Conservation (phyloP, 306 rosid genomes). For the Vicia sativa region DNA sequence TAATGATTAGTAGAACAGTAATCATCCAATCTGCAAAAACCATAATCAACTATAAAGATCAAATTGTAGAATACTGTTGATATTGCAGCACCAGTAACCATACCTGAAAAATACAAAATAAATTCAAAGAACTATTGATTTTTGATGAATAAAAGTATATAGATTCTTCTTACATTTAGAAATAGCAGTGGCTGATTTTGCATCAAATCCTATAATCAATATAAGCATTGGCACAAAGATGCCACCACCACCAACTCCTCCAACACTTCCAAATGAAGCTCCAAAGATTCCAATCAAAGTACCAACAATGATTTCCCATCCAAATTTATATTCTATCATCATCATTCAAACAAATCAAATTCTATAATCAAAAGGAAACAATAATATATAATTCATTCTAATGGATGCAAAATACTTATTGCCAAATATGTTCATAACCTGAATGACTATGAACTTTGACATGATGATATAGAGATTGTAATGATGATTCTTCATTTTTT, state of each 20-base stretch:
- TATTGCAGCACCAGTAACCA: conserved; percentile 89
- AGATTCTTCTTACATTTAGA: conserved; percentile 78
- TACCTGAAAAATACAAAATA: conserved; percentile 49
- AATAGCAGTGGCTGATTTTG: conserved; percentile 82
- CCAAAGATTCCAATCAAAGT: conserved; percentile 70
- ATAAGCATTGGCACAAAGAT: conserved; percentile 89
- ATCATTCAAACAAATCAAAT: conserved; percentile 2
- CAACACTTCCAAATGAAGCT: conserved; percentile 89
- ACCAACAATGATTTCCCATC: conserved; percentile 69
- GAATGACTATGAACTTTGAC: conserved; percentile 51
- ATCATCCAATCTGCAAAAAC: conserved; percentile 90
- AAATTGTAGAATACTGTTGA: conserved; percentile 77
- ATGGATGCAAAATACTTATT: conserved; percentile 46
- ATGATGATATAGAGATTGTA: conserved; percentile 35
- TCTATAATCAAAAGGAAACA: background rate
- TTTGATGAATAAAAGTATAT: background rate
- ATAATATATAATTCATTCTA: background rate
- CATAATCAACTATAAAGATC: no score
- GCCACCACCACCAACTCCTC: conserved; percentile 97
- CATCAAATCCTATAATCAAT: conserved; percentile 80
- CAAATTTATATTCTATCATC: conserved; percentile 73
- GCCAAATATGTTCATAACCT: conserved; percentile 76
- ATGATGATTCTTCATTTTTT: background rate
- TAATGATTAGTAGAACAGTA: conserved; percentile 69
- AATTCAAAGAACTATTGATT: background rate